A percentile compares a stretch with the other conserved stretches of the same genome.
These are phyloP conservation scores for Naganishia liquefaciens DNA, from an alignment of 1,284 basidiomycete genomes.

Conservation along the genomic window DNA sequence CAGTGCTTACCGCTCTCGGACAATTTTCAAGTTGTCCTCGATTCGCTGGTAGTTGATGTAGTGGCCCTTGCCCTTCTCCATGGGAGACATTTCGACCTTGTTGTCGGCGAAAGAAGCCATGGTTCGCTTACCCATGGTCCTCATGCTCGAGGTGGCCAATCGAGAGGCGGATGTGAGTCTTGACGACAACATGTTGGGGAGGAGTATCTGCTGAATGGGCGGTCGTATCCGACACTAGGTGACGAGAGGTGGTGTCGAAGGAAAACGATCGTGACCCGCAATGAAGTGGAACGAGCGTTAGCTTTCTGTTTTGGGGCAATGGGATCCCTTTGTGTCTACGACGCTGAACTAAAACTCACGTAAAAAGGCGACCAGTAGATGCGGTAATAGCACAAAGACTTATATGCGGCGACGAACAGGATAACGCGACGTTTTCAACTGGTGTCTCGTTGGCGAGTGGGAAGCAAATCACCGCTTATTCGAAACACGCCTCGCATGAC, in stretches of 20 bases:
- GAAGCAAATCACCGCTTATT: conserved; percentile 26
- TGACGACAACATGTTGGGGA: conserved; percentile 29
- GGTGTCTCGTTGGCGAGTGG: conserved; percentile 12
- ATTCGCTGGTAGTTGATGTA: conserved; percentile 98
- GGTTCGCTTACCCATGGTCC: conserved; percentile 30
- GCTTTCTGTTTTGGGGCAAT: conserved; percentile 8
- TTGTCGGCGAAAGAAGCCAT: conserved; percentile 71
- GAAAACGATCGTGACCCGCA: conserved; percentile 2
- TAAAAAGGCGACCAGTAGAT: conserved; percentile 6
- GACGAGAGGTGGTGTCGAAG: not conserved
- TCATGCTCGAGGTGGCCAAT: conserved; percentile 26
- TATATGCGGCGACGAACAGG: conserved; percentile 3
- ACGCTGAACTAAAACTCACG: conserved; percentile 1
- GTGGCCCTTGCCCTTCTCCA: conserved; percentile 71
- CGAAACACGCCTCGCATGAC: conserved; percentile 11
- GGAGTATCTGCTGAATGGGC: conserved; percentile 18
- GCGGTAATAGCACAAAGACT: not conserved
- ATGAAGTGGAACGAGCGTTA: conserved; percentile 16
- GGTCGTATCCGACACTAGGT: conserved; percentile 17
- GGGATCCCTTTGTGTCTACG: conserved; percentile 2
- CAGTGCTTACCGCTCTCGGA: conserved; percentile 70
- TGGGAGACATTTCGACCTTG: conserved; percentile 86
- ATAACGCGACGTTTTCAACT: conserved; percentile 21
- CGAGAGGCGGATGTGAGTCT: conserved; percentile 32
- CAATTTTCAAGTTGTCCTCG: conserved; percentile 86